Base-by-base conservation (phyloP, 2,329 filamentous ascomycete genomes). In the Aspergillus sp. region DNA sequence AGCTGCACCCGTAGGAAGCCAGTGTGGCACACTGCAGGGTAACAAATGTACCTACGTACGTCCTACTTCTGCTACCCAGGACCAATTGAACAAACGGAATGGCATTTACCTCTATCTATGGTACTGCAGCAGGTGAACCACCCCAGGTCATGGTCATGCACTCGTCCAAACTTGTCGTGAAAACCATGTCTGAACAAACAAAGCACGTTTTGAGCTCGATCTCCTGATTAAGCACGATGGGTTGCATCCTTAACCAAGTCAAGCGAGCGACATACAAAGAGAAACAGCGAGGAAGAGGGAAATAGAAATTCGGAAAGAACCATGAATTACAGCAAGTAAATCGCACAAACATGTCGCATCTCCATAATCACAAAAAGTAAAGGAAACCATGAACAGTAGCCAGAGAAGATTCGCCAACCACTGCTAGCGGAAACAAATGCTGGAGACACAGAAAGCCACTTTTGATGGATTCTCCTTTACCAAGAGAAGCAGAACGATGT, bases 391-490 rank as follows among this genome's bases (percentile, higher is more conserved):
- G 49, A 64, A 62, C 63, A 64, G 58, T 55, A 54, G 56, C 44
- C 31, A 50, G 34, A 43, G 53, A 47, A 43, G 42, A 50, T 36
- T 38, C 31, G 44, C 48, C 36, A 25, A 41, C 47, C 47, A 36
- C 52, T 31, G 45, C 47, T 49, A 53, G 58, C 51, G 58, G 57
- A 62, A 41, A 48, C 62, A 66, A 65, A 64, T 66, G 59, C 62
- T 64, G 59, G 59, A 66, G 64, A 67, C 63, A 67, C 64, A 69
- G 65, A 67, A 72, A 71, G 67, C 69, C 69, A 72, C 69, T 72
- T 72, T 68, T 67, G 63, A 67, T 68, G 62, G 59, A 53, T 62
- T 60, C 56, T 61, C 60, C 56, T 64, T 57, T 60, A 58, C 59
- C 62, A 60, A 64, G 59, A 62, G 58, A 64, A 59, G 60, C 58